phyloP scores from a whole-genome alignment of 1,284 basidiomycete genomes.

The Fomitopsis pinicola region DNA sequence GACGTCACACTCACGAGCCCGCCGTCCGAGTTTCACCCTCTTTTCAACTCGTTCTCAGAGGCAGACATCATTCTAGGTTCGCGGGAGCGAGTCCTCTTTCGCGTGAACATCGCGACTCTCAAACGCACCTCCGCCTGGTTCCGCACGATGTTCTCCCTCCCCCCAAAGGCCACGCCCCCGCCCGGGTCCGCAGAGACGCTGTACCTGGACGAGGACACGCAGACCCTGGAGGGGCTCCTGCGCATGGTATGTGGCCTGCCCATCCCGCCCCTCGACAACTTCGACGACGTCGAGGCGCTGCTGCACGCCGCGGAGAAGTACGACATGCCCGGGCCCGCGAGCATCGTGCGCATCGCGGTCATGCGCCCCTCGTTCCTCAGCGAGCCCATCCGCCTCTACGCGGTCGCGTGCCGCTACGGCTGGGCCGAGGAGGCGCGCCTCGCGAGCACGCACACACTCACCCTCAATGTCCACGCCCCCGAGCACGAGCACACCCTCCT shows the following conservation, averaged over 20 bases:
- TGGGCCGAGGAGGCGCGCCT: constrained; percentile 51
- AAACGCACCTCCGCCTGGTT: constrained; percentile 65
- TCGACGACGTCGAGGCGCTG: constrained; percentile 49
- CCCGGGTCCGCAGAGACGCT: constrained; percentile 33
- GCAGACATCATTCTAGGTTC: constrained; percentile 47
- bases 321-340: constrained; percentile 59
- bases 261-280: constrained; percentile 43
- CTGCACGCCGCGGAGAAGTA: constrained; percentile 63
- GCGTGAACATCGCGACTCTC: constrained; percentile 52
- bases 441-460: constrained; percentile 39
- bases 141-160: constrained; percentile 53
- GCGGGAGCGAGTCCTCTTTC: constrained; percentile 45
- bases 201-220: constrained; percentile 51
- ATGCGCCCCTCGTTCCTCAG: constrained; percentile 44
- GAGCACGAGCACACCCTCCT: constrained; percentile 40
- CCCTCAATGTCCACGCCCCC: constrained; percentile 44
- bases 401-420: constrained; percentile 49
- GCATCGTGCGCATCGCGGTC: constrained; percentile 49
- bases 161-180: constrained; percentile 29
- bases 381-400: constrained; percentile 53
- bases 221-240: constrained; percentile 50
- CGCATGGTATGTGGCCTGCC: constrained; percentile 56
- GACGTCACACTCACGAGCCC: not conserved
- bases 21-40: constrained; percentile 31
- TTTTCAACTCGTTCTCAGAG: constrained; percentile 39